Evolutionary conservation across 192 early-diverging fungal genomes (phyloP).

Genomic region (Dissophora ornata): DNA sequence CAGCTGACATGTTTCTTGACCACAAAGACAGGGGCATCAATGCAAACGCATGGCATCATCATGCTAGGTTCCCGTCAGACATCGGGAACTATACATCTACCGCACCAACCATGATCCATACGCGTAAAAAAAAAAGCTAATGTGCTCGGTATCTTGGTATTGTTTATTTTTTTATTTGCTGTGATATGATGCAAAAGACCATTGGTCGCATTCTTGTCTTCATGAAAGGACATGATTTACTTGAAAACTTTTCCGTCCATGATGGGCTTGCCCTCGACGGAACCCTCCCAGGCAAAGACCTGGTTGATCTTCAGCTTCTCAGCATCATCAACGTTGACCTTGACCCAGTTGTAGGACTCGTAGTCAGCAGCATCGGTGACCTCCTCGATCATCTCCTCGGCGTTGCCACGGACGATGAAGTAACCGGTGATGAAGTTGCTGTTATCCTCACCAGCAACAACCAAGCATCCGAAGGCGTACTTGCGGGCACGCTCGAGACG

Average conservation of each 20-base stretch:
- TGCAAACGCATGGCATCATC: too few species aligned
- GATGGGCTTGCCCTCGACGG: conserved; percentile 75
- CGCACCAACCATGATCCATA: too few species aligned
- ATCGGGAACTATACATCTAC: too few species aligned
- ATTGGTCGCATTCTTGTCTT: too few species aligned
- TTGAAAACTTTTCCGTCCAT: conserved; percentile 92
- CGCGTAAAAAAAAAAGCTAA: too few species aligned
- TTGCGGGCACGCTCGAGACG: conserved; percentile 93
- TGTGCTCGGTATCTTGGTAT: too few species aligned
- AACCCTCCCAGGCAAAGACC: conserved; percentile 84
- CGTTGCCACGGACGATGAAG: conserved; percentile 89
- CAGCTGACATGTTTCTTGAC: too few species aligned
- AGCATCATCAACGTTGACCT: conserved; percentile 76
- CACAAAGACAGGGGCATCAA: too few species aligned
- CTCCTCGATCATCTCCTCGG: conserved; percentile 50
- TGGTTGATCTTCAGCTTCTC: conserved; percentile 45
- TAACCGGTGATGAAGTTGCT: conserved; percentile 93
- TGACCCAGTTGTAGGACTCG: conserved; percentile 87
- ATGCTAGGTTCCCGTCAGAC: too few species aligned
- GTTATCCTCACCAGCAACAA: conserved; percentile 85
- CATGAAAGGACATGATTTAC: conserved; percentile 51
- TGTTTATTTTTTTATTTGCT: neutral
- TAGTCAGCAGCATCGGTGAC: conserved; percentile 84
- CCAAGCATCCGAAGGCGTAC: conserved; percentile 92
- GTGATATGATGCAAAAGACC: too few species aligned